Evolutionary conservation across 2,329 filamentous ascomycete genomes (phyloP), one percentile per base, ranked within the genome.

Genomic region (Claviceps paspali): DNA sequence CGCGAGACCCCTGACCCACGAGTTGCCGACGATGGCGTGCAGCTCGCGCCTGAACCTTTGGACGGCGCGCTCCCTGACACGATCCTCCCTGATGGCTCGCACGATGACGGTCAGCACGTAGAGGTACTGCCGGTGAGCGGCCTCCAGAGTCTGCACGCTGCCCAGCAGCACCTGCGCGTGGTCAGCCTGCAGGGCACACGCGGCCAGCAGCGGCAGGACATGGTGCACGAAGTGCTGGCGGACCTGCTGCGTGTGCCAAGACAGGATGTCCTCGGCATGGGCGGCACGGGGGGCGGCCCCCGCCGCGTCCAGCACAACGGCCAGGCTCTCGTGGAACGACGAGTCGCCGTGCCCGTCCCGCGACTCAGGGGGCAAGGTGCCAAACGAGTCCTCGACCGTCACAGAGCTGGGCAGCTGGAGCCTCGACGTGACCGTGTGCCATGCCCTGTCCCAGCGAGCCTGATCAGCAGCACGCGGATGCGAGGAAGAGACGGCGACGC

Each of bases 11-110:
- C 60, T 59, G 3, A 68, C 69, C 41, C 75, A 63, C 8, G 76
- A 76, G 51, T 79, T 79, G 31, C 71, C 68, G 43, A 82, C 67
- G 17, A 81, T 63, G 17, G 76, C 73, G 47, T 79, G 68, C 9
- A 82, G 54, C 43, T 82, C 76, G 34, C 68, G 60, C 12, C 61
- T 63, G 48, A 83, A 80, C 39, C 67, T 70, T 36, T 50, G 51
- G 6, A 65, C 55, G 28, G 60, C 60, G 23, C 53, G 51, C 32
- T 55, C 52, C 38, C 57, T 61, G 19, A 51, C 46, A 23, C 49
- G 52, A 31, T 52, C 52, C 19, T 55, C 54, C 9, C 61, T 53
- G 44, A 70, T 61, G 15, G 63, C 68, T 39, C 65, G 61, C 23
- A 64, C 48, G 35, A 79, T 62, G 35, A 71, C 56, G 8, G 62